Conservation (phyloP, 2,329 filamentous ascomycete species). For the Aspergillus caelatus region DNA sequence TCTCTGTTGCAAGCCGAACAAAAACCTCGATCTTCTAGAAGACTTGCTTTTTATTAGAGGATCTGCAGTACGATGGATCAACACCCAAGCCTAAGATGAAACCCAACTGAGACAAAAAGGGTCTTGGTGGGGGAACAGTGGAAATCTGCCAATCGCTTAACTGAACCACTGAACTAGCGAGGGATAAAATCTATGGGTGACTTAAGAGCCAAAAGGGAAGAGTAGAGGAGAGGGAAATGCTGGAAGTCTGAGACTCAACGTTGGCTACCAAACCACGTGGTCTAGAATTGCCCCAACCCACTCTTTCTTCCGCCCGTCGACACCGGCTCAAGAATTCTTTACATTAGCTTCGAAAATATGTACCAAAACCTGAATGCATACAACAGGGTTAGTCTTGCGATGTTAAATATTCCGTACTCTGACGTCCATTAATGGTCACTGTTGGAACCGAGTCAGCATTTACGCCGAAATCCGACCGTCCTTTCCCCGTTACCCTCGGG, state of each 20-base stretch:
- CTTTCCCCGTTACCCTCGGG: background rate
- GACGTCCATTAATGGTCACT: too few relatives aligned
- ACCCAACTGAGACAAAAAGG: background rate
- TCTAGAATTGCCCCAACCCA: background rate
- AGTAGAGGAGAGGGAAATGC: background rate
- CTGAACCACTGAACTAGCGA: background rate
- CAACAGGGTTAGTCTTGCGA: too few relatives aligned
- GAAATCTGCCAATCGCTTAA: background rate
- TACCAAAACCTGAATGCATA: too few relatives aligned
- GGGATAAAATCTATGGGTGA: background rate
- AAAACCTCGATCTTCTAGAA: background rate
- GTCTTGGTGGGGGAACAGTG: background rate
- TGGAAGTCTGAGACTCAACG: background rate
- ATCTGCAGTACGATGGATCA: background rate
- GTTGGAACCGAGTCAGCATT: too few relatives aligned
- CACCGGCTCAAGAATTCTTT: background rate
- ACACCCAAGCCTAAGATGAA: background rate
- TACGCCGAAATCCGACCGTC: background rate
- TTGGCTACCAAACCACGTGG: background rate
- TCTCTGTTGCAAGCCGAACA: background rate
- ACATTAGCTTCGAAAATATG: background rate
- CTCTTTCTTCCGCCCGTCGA: background rate
- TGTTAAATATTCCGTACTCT: too few relatives aligned
- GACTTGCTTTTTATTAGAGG: background rate
- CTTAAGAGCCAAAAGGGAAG: too few relatives aligned